A percentile compares a stretch with the other conserved stretches of the same genome.
Conservation (phyloP, 2,329 filamentous ascomycete species). For the Calonectria henricotiae region DNA sequence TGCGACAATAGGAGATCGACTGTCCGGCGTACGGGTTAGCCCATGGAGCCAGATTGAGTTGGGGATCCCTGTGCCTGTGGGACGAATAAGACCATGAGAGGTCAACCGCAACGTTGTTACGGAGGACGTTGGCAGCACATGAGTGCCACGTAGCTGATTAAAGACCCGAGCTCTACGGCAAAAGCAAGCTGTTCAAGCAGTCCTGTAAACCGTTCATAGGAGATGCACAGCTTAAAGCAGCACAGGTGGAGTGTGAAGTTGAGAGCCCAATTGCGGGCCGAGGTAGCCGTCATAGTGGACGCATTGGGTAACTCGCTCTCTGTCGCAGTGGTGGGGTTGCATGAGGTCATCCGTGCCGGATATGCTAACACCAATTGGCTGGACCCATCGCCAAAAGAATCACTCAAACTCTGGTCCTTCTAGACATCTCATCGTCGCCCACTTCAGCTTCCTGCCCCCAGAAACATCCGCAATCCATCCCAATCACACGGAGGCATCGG, state of each 20-base stretch:
- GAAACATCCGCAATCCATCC: constrained; percentile 23
- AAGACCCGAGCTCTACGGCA: constrained; percentile 1
- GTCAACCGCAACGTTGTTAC: not conserved
- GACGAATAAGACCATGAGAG: not conserved
- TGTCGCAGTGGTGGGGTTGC: constrained; percentile 46
- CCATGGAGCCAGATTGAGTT: constrained; percentile 9
- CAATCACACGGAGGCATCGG: constrained; percentile 2
- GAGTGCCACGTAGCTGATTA: not conserved
- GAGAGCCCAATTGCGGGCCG: constrained; percentile 23
- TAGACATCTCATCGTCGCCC: constrained; percentile 12
- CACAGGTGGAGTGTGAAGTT: constrained; percentile 9
- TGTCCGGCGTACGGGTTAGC: not conserved
- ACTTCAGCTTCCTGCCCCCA: constrained; percentile 27
- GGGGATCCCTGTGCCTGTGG: not conserved
- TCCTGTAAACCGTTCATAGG: not conserved
- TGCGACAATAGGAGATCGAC: not conserved
- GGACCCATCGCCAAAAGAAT: constrained; percentile 44
- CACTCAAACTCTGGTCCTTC: constrained; percentile 43
- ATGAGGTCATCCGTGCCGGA: constrained; percentile 53
- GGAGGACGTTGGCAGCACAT: not conserved
- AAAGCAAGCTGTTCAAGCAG: constrained; percentile 5
- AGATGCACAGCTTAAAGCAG: constrained; percentile 15
- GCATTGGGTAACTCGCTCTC: constrained; percentile 11
- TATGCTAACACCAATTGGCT: constrained; percentile 48
- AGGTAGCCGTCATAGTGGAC: constrained; percentile 4